These are phyloP conservation scores for Neopestalotiopsis clavispora DNA, from an alignment of 2,329 filamentous ascomycete genomes.

Conservation along the genomic window DNA sequence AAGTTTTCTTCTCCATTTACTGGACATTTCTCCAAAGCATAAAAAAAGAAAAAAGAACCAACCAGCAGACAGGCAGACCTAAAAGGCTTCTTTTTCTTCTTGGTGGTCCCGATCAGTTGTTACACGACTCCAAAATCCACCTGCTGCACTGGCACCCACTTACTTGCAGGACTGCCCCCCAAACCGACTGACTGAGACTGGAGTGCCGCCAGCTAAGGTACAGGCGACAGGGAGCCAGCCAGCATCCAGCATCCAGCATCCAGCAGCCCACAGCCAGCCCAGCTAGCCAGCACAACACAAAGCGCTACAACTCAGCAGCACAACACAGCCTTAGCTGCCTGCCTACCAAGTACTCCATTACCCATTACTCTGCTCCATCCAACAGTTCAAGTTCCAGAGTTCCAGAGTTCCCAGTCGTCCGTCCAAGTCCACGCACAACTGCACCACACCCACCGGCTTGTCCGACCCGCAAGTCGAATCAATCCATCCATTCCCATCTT, in stretches of 20 bases:
- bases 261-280: no score
- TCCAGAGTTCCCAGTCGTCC: conserved; percentile 7
- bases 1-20: not conserved
- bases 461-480: conserved; percentile 5
- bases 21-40: not conserved
- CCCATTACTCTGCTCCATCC: not conserved
- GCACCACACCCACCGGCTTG: conserved; percentile 3
- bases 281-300: no score
- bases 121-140: no score
- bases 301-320: not conserved
- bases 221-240: no score
- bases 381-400: not conserved
- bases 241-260: no score
- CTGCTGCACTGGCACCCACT: no score
- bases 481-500: conserved; percentile 1
- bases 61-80: not conserved
- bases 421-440: no score
- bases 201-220: no score
- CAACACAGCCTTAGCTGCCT: not conserved
- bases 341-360: not conserved
- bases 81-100: not conserved
- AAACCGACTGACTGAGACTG: no score
- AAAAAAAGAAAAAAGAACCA: not conserved
- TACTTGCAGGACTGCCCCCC: no score
- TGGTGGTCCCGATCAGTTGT: no score